Percentiles rank a stretch among this genome's conserved stretches.
These are phyloP conservation scores for Trifolium dubium DNA, from an alignment of 306 rosid genomes.

Conservation along the genomic window DNA sequence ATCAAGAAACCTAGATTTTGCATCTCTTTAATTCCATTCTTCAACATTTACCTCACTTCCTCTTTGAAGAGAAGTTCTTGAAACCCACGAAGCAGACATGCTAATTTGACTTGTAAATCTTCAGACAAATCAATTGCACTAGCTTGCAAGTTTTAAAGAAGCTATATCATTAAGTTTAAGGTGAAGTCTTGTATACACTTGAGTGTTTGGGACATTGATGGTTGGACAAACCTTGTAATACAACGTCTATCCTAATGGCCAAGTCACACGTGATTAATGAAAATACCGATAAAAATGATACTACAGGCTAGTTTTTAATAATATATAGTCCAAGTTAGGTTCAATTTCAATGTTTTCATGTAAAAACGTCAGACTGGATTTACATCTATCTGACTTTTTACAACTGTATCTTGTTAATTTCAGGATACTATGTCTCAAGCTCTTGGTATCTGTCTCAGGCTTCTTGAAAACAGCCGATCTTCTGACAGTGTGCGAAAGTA, in stretches of 20 bases:
- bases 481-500: slow-evolving; percentile 94
- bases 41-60: no score
- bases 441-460: slow-evolving; percentile 92
- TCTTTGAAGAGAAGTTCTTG: no score
- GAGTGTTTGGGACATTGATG: slow-evolving; percentile 1
- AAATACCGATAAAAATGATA: slow-evolving; percentile 16
- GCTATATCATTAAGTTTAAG: neutral
- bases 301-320: neutral
- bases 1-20: no score
- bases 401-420: slow-evolving; percentile 34
- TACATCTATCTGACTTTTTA: slow-evolving; percentile 29
- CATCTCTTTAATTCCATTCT: no score
- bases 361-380: slow-evolving; percentile 28
- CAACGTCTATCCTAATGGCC: slow-evolving; percentile 6
- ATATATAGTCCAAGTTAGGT: slow-evolving; percentile 13
- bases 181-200: slow-evolving; percentile 13
- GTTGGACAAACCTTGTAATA: slow-evolving; percentile 18
- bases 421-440: slow-evolving; percentile 94
- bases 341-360: slow-evolving; percentile 5
- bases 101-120: no score
- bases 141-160: no score
- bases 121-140: no score
- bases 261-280: slow-evolving; percentile 24
- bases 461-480: slow-evolving; percentile 85
- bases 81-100: no score